phyloP scores from a whole-genome alignment of 768 basidiomycete species.

The Macrolepiota albuminosa region DNA sequence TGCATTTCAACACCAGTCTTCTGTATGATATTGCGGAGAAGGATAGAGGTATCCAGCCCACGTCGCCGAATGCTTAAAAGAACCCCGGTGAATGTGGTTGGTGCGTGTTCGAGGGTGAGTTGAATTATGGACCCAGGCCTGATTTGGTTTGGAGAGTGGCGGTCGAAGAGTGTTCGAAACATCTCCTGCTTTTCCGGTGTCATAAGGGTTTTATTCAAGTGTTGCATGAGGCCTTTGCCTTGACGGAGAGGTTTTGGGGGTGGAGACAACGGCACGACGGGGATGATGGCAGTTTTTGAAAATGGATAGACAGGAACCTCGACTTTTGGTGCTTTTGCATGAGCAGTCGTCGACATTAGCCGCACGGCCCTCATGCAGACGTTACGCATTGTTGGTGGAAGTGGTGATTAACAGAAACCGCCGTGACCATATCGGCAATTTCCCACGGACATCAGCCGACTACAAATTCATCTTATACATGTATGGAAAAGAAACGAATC shows the following conservation, averaged over 20 bases:
- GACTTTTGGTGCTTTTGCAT: conserved; percentile 17
- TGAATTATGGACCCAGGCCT: conserved; percentile 84
- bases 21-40: conserved; percentile 85
- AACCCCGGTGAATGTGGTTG: conserved; percentile 84
- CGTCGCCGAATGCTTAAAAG: conserved; percentile 78
- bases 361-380: conserved; percentile 33
- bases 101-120: conserved; percentile 71
- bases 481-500: background rate
- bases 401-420: background rate
- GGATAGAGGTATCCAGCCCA: conserved; percentile 84
- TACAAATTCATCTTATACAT: conserved; percentile 6
- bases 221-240: conserved; percentile 78
- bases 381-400: conserved; percentile 27
- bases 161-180: conserved; percentile 66
- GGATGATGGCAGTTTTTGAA: conserved; percentile 61
- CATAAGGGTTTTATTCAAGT: conserved; percentile 61
- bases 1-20: conserved; percentile 92
- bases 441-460: conserved; percentile 5
- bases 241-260: conserved; percentile 43
- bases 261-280: conserved; percentile 36
- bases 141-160: conserved; percentile 62
- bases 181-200: conserved; percentile 66
- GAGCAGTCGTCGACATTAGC: conserved; percentile 40
- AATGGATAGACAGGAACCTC: conserved; percentile 51
- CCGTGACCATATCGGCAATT: background rate